Conservation (phyloP, 202 grass and related monocot species). For the Musa balbisiana region DNA sequence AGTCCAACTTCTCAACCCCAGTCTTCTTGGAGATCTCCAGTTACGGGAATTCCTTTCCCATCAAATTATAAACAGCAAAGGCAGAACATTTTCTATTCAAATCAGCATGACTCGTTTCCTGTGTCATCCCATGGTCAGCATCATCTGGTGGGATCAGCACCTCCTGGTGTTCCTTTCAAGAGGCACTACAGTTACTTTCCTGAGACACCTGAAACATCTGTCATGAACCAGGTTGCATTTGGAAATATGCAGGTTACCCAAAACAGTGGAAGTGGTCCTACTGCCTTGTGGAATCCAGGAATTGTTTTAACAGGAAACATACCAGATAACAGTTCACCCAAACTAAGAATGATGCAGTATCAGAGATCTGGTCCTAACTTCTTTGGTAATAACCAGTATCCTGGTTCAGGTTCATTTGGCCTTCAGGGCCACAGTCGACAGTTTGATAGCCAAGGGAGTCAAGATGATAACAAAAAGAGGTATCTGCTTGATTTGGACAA, state of each 20-base stretch:
- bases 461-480: slow-evolving; percentile 78
- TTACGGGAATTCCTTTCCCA: slow-evolving; percentile 35
- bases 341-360: slow-evolving; percentile 31
- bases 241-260: slow-evolving; percentile 38
- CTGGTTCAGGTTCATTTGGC: slow-evolving; percentile 38
- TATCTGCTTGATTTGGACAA: slow-evolving; percentile 91
- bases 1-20: slow-evolving; percentile 72
- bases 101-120: slow-evolving; percentile 37
- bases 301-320: slow-evolving; percentile 36
- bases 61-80: slow-evolving; percentile 43
- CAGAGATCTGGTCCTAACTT: slow-evolving; percentile 46
- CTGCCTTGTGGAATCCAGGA: slow-evolving; percentile 22
- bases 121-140: slow-evolving; percentile 45
- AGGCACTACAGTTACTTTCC: slow-evolving; percentile 78
- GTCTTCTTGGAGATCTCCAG: slow-evolving; percentile 53
- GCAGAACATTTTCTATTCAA: slow-evolving; percentile 52
- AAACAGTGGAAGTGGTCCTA: slow-evolving; percentile 28
- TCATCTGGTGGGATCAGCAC: slow-evolving; percentile 68
- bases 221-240: slow-evolving; percentile 57
- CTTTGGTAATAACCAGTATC: slow-evolving; percentile 47
- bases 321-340: slow-evolving; percentile 45
- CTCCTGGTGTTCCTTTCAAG: slow-evolving; percentile 68
- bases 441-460: slow-evolving; percentile 46
- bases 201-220: slow-evolving; percentile 59
- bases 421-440: slow-evolving; percentile 45